A percentile compares a stretch with the other conserved stretches of the same genome.
These are phyloP conservation scores for Pouteria campechiana DNA, from an alignment of 179 eudicot species.

Conservation along the genomic window DNA sequence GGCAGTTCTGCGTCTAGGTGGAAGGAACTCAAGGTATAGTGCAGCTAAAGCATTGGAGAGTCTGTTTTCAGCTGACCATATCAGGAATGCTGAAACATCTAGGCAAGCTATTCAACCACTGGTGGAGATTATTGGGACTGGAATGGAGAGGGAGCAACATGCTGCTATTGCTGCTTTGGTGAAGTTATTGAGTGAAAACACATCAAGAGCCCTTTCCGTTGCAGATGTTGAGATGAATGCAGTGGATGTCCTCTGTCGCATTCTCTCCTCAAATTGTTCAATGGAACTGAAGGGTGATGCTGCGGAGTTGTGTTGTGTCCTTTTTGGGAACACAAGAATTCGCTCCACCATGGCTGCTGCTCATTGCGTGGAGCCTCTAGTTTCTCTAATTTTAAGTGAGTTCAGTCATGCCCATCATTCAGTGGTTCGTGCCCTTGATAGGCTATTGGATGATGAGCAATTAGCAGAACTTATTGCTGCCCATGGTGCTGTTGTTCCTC, in stretches of 20 bases:
- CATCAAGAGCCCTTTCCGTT: slow-evolving; percentile 74
- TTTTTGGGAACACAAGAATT: slow-evolving; percentile 80
- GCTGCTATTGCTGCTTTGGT: slow-evolving; percentile 98
- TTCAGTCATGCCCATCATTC: slow-evolving; percentile 80
- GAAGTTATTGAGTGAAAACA: slow-evolving; percentile 72
- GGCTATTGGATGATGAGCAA: slow-evolving; percentile 84
- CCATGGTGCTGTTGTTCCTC: slow-evolving; percentile 89
- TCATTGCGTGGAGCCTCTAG: slow-evolving; percentile 87
- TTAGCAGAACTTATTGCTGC: slow-evolving; percentile 86
- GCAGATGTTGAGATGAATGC: slow-evolving; percentile 91
- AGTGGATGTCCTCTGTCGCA: slow-evolving; percentile 85
- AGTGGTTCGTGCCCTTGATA: slow-evolving; percentile 79
- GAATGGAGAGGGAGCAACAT: slow-evolving; percentile 93
- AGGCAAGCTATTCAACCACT: slow-evolving; percentile 95
- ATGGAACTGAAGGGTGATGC: slow-evolving; percentile 94
- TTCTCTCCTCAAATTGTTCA: slow-evolving; percentile 71
- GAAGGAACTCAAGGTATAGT: slow-evolving; percentile 94
- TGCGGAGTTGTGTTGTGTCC: slow-evolving; percentile 84
- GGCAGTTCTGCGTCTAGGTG: slow-evolving; percentile 93
- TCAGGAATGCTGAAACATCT: slow-evolving; percentile 81
- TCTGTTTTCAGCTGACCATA: slow-evolving; percentile 90
- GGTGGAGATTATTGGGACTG: slow-evolving; percentile 82
- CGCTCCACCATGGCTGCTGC: slow-evolving; percentile 84
- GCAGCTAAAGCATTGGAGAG: slow-evolving; percentile 94
- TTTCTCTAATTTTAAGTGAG: slow-evolving; percentile 76